Evolutionary conservation across 192 early-diverging fungal species (phyloP), one percentile per base, ranked within the genome.

Genomic region (Glomus cerebriforme): DNA sequence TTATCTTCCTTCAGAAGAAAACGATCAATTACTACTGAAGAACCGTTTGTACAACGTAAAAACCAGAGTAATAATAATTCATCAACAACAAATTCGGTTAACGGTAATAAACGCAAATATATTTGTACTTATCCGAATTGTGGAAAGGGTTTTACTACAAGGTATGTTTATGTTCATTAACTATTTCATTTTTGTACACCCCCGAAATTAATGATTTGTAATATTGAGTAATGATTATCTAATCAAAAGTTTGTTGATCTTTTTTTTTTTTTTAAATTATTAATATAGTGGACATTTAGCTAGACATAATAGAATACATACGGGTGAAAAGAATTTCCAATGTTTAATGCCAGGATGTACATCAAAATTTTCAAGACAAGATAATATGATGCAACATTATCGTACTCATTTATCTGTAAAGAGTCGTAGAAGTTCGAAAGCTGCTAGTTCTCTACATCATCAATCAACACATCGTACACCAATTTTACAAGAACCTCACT

Each of bases 351-450:
- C 88, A 1, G 92, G 90, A 9, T 95, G 94, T 81, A 83, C 84
- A 27, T 91, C 90, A 76, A 87, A 89, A 79, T 95, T 95, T 63
- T 93, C 93, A 47, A 86, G 94, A 66, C 92, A 93, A 47, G 94
- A 95, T 84, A 93, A 95, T 81, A 94, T 94, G 92, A 93, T 92
- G 90, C 94, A 95, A 74, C 94, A 95, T 79, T 93, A 92, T 80
- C 91, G 92, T 60, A 93, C 93, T 8, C 94, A 95, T 79, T 85
- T 92, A 81, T 92, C 92, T 59, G 81, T 89, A 29, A 91, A 91
- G 79, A 91, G 90, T 26, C 88, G 91, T 45, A 83, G 89, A 59
- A 83, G 86, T 10, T 74, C 73, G 3, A 74, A 74, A 35, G 19
- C 22, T 3, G 58, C 29, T 67, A 67, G 13, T 65, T 27, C 59